Percentiles rank a stretch among this genome's conserved stretches.
Conservation (phyloP, 2,329 filamentous ascomycete genomes). For the Pezicula rhizophila region DNA sequence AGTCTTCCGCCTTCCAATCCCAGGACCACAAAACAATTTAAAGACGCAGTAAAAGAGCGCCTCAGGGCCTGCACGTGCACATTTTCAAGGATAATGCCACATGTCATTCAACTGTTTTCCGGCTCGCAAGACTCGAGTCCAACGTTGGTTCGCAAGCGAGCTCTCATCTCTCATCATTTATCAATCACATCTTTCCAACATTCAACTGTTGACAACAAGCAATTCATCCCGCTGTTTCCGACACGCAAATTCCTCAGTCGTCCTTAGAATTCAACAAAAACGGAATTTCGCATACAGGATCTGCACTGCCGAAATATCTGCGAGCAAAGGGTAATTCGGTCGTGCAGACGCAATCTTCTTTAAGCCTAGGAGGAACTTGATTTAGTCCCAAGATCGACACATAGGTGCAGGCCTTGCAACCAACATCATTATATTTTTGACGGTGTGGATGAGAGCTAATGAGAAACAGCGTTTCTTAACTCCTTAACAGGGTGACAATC, state of each 20-base stretch:
- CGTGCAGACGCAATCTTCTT: background rate
- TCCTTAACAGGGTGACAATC: background rate
- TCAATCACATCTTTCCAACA: too few species aligned
- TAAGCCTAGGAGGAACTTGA: background rate
- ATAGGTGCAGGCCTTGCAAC: background rate
- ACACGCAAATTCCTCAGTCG: background rate
- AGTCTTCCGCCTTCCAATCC: background rate
- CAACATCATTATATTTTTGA: too few species aligned
- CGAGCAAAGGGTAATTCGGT: background rate
- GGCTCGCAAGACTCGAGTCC: too few species aligned
- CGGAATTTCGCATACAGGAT: background rate
- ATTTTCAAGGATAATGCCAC: too few species aligned
- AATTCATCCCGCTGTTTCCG: too few species aligned
- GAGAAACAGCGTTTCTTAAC: background rate
- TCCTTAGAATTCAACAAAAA: background rate
- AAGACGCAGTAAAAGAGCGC: too few species aligned
- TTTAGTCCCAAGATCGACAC: background rate
- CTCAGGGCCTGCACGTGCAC: too few species aligned
- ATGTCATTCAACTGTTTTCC: too few species aligned
- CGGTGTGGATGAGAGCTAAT: too few species aligned
- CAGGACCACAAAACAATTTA: background rate
- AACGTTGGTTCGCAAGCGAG: too few species aligned
- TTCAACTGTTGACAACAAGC: too few species aligned
- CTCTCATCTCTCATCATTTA: too few species aligned
- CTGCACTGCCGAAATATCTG: background rate